phyloP scores from a whole-genome alignment of 2,329 filamentous ascomycete species.

The Fulvia fulva region DNA sequence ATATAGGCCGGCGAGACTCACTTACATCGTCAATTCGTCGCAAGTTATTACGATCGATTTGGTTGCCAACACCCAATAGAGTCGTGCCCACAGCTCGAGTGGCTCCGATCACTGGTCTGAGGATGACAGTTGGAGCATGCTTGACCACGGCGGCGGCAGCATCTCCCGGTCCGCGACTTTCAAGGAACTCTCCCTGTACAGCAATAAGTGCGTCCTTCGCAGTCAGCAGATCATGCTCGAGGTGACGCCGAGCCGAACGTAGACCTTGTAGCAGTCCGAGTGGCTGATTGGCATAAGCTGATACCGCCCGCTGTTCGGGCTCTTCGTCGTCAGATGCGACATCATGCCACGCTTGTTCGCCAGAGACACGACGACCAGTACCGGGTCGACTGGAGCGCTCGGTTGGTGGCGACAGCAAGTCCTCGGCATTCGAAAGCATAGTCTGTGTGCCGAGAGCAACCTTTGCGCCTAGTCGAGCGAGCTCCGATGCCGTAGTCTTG shows the following conservation, averaged over 20 bases:
- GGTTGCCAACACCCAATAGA: constrained; percentile 86
- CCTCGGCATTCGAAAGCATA: constrained; percentile 85
- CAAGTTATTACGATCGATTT: constrained; percentile 77
- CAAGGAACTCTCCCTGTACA: constrained; percentile 85
- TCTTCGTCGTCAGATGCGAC: constrained; percentile 62
- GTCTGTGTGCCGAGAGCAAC: constrained; percentile 92
- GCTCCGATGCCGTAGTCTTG: constrained; percentile 85
- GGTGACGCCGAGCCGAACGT: constrained; percentile 72
- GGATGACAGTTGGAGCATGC: constrained; percentile 86
- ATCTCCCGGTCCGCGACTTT: constrained; percentile 74
- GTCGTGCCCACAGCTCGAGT: constrained; percentile 86
- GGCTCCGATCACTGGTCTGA: constrained; percentile 85
- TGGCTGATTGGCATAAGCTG: constrained; percentile 90
- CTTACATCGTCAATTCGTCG: constrained; percentile 84
- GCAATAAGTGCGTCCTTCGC: constrained; percentile 91
- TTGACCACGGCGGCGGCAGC: constrained; percentile 73
- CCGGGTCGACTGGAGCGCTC: constrained; percentile 17
- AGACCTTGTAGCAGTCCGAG: constrained; percentile 83
- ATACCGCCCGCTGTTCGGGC: constrained; percentile 74
- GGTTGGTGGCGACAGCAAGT: constrained; percentile 54
- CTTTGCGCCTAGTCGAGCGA: constrained; percentile 93
- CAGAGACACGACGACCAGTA: constrained; percentile 7
- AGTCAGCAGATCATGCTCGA: constrained; percentile 81
- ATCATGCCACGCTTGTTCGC: constrained; percentile 43
- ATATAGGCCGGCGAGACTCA: constrained; percentile 29